Evolutionary conservation across 2,329 filamentous ascomycete genomes (phyloP), one percentile per base, ranked within the genome.

Genomic region (Fonsecaea monophora): DNA sequence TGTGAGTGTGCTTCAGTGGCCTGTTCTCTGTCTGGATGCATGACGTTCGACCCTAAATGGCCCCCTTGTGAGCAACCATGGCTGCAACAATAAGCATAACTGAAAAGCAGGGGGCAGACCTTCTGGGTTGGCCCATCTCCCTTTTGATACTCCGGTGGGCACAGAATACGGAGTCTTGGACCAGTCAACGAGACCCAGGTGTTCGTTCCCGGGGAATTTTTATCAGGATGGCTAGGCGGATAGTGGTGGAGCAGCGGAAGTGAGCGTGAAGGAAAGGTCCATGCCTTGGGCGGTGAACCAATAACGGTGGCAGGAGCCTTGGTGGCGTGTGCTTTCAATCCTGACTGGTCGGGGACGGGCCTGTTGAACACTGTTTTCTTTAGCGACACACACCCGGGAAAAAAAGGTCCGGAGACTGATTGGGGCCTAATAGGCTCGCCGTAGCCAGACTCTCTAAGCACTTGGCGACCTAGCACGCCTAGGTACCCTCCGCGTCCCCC

Each of bases 121-220:
- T 48, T 18, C n/a, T 48, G n/a, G 42, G 15, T 18, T 21, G n/a
- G 37, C 7, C n/a, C n/a, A 48, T 21, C 6, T 48, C 42, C 42
- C 9, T 25, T 50, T 50, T 50, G 45, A 50, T 50, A 50, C 18
- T 50, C 45, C 21, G 45, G 45, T 50, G 45, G 42, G 45, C 21
- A 25, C 18, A 50, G 13, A 50, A 50, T 25, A 50, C 45, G 45
- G 18, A 34, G 25, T 53, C 34, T 59, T 40, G n/a, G 45, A 21
- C 61, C 54, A 58, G 61, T 58, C 1, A 50, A 59, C 42, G 21
- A 55, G 25, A 48, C 40, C 53, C 50, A 56, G 35, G 32, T 32
- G 64, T 62, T 66, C 53, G 64, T 61, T 54, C 4, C 56, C 40
- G 58, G 58, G 53, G 59, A 61, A 61, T 61, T 61, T 61, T 53